Base-by-base conservation (phyloP, 495 filamentous ascomycete species). In the Penicillium parvum region DNA sequence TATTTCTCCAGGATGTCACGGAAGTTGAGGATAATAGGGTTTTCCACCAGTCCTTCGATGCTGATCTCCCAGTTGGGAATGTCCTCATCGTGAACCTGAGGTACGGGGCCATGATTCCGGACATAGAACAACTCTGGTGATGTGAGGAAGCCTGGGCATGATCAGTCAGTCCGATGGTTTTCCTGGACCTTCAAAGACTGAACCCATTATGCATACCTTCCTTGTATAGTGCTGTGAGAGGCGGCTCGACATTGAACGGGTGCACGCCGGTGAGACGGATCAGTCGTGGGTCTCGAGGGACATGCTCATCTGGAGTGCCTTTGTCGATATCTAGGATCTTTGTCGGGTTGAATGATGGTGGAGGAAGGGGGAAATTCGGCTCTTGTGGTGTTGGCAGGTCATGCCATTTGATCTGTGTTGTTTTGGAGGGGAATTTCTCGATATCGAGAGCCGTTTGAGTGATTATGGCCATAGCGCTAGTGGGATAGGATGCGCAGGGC, bases 51-150 rank as follows among this genome's bases (percentile, higher is more conserved):
- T 12, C 91, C 90, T 69, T 95, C 89, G 28, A 97, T 74, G 9
- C 79, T 81, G 41, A 97, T 83, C 42, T 87, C 78, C 91, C 91
- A 97, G 52, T 84, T 74, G 37, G 81, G 77, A 34, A 90, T 77
- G 5, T 85, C 79, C 22, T 78, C 70, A 52, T 95, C 87, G 6
- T 71, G 69, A 6, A 95, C 86, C 18, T 75, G 60, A 3, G 91
- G 91, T 5, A 96, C 91, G 0, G 86, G 73, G 7, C 91, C 91
- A 73, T 97, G 91, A 43, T 96, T 97, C 47, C 91, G 70, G n/a
- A 97, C 91, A 61, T 92, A 97, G 68, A 95, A 94, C 2, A 97
- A 70, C 49, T 96, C 87, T n/a, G 88, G 84, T 16, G 83, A 84
- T 4, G 91, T 97, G 26, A 97, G 70, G 60, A 96, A 97, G 4